Evolutionary conservation across 495 filamentous ascomycete species (phyloP), one percentile per base, ranked within the genome.

Genomic region (Aspergillus cavernicola): DNA sequence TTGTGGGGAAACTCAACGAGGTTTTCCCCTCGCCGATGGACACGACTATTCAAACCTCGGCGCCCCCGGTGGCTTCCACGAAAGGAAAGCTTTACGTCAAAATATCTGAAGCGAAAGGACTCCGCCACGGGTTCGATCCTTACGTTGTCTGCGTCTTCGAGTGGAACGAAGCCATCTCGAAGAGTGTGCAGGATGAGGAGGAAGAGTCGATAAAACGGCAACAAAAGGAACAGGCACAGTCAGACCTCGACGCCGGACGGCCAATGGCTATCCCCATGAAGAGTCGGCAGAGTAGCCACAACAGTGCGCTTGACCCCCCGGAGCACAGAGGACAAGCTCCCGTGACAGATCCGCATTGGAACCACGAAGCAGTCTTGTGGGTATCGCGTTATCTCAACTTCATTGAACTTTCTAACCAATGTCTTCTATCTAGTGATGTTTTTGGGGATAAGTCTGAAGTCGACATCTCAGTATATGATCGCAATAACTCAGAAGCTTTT

Each of bases 111-210:
- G 93, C 86, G 28, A 80, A 88, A 60, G 89, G 88, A 3, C 70
- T 98, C 22, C 80, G 86, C 45, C 88, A 85, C 10, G 90, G 90
- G 64, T 80, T 82, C 33, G 87, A 96, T 61, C 93, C 93, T 2
- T 98, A 97, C 63, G 90, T 96, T 18, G 91, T 98, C 12, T 96
- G 90, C 36, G 92, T 95, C 20, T 98, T 97, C 61, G 93, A 98
- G 65, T 89, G 89, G 68, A 93, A 92, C 61, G 95, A 98, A 65
- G 86, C 92, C 58, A 96, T 98, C 44, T 97, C 93, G 9, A 87
- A 85, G 52, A 89, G 89, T 11, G 89, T 90, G 36, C 82, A 81
- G 50, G 72, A 75, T 51, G 78, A 79, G 10, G 75, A 71, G 24
- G 78, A 82, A 48, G 79, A 44, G 11, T 59, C 58, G 3, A 23